Evolutionary conservation across 78 protist species (phyloP).

Genomic region (Dictyostelium firmibasis): DNA sequence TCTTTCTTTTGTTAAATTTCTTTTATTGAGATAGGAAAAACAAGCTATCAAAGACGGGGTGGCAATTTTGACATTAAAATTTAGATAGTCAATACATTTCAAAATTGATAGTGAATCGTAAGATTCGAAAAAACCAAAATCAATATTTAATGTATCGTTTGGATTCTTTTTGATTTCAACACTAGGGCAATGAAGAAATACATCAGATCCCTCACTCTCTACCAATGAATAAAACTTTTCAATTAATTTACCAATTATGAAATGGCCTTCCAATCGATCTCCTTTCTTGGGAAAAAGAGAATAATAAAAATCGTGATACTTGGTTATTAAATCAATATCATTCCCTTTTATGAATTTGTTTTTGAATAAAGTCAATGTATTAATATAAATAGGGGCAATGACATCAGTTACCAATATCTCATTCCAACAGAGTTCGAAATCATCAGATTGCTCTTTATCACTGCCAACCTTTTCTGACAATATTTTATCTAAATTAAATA

Average conservation of each 20-base stretch:
- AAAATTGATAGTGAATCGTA: neutral
- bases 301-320: neutral
- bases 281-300: neutral
- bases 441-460: neutral
- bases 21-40: too few relatives aligned
- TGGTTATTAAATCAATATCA: neutral
- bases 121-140: neutral
- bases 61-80: neutral
- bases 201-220: neutral
- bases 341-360: neutral
- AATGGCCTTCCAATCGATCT: neutral
- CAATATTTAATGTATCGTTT: neutral
- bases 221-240: neutral
- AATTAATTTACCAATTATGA: neutral
- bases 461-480: neutral
- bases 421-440: neutral
- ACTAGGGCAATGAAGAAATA: neutral
- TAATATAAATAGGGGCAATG: neutral
- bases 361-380: neutral
- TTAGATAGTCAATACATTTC: neutral
- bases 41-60: too few relatives aligned
- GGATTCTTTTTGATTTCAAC: neutral
- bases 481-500: neutral
- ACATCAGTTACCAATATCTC: neutral
- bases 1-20: neutral